Conservation (phyloP, 2,329 filamentous ascomycete species). For the Tolypocladium ovalisporum region DNA sequence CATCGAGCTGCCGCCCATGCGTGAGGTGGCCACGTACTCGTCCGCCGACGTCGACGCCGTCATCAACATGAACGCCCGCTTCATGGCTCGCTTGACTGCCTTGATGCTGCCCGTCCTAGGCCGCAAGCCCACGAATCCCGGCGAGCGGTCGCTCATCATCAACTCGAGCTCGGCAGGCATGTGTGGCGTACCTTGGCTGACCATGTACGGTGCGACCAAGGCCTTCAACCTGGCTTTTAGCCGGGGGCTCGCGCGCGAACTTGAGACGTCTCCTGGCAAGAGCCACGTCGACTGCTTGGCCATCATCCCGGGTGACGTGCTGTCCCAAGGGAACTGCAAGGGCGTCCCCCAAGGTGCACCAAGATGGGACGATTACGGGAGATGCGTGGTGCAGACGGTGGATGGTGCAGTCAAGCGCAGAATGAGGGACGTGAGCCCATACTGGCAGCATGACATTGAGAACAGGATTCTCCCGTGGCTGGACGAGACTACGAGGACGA, state of each 20-base stretch:
- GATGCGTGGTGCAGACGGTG: constrained; percentile 9
- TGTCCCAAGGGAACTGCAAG: constrained; percentile 10
- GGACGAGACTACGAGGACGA: constrained; percentile 1
- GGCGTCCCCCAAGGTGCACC: constrained; percentile 8
- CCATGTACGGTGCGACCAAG: constrained; percentile 19
- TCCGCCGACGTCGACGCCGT: constrained; percentile 16
- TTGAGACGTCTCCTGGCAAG: constrained; percentile 9
- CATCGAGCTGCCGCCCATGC: constrained; percentile 14
- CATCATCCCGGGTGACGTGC: constrained; percentile 17
- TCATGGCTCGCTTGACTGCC: constrained; percentile 22
- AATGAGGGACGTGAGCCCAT: constrained; percentile 13
- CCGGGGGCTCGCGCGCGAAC: constrained; percentile 15
- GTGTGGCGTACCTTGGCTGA: constrained; percentile 16
- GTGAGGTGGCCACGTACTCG: constrained; percentile 14
- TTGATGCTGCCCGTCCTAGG: constrained; percentile 12
- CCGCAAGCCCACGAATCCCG: constrained; percentile 4
- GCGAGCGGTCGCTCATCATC: constrained; percentile 14
- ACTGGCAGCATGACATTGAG: constrained; percentile 14
- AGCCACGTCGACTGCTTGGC: constrained; percentile 16
- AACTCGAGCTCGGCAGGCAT: constrained; percentile 15
- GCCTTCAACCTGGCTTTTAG: constrained; percentile 18
- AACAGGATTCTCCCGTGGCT: constrained; percentile 2
- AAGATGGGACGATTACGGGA: constrained; percentile 3
- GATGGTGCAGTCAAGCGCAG: constrained; percentile 11
- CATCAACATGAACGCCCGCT: constrained; percentile 21